phyloP scores from a whole-genome alignment of 108 stramenopile genomes.

The Cyclotella atomus region DNA sequence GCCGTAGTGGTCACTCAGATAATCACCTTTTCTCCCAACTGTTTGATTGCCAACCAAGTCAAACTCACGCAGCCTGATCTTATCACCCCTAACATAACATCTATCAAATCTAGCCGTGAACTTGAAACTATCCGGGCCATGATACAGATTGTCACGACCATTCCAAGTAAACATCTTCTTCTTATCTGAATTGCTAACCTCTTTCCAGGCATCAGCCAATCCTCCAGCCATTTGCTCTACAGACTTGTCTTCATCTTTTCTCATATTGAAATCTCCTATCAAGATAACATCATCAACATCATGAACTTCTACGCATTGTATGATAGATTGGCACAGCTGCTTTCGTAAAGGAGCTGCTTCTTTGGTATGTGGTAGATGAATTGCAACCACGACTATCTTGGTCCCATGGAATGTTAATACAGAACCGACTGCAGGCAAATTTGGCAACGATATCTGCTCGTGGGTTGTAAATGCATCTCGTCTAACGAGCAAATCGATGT shows the following conservation, averaged over 20 bases:
- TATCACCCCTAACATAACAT: slow-evolving; percentile 22
- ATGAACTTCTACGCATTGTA: neutral
- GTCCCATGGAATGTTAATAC: slow-evolving; percentile 14
- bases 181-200: slow-evolving; percentile 9
- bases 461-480: neutral
- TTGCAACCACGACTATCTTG: slow-evolving; percentile 16
- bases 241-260: slow-evolving; percentile 17
- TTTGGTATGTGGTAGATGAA: slow-evolving; percentile 32
- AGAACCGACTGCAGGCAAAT: slow-evolving; percentile 17
- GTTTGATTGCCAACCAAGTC: slow-evolving; percentile 24
- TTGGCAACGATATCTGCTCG: neutral
- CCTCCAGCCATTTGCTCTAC: slow-evolving; percentile 23
- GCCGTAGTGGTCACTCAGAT: slow-evolving; percentile 32
- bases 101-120: slow-evolving; percentile 31
- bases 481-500: slow-evolving; percentile 23
- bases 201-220: slow-evolving; percentile 34
- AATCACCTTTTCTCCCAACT: slow-evolving; percentile 20
- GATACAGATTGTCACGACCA: slow-evolving; percentile 24
- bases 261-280: slow-evolving; percentile 34
- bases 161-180: slow-evolving; percentile 28
- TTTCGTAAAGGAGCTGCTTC: slow-evolving; percentile 23
- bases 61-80: slow-evolving; percentile 14
- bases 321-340: slow-evolving; percentile 3
- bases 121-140: slow-evolving; percentile 27
- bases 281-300: slow-evolving; percentile 16